Percentiles rank a stretch among this genome's conserved stretches.
Conservation (phyloP, 768 basidiomycete genomes). For the Macrocybe gigantea region DNA sequence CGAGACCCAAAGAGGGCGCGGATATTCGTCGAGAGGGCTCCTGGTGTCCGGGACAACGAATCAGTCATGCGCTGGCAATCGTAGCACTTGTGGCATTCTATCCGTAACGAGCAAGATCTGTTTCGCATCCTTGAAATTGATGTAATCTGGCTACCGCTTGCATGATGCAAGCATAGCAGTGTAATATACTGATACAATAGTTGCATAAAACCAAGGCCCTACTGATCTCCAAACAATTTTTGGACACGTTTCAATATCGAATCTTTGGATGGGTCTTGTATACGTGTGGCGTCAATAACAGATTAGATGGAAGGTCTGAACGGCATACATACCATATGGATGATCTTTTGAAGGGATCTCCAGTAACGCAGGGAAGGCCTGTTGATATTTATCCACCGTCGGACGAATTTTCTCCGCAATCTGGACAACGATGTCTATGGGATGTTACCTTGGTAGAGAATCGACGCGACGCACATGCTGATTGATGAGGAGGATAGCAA, state of each 20-base stretch:
- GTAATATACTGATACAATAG: background rate
- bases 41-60: constrained; percentile 66
- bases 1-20: constrained; percentile 55
- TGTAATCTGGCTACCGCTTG: no score
- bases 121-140: no score
- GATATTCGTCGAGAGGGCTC: constrained; percentile 62
- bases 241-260: constrained; percentile 94
- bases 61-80: constrained; percentile 64
- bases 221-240: constrained; percentile 90
- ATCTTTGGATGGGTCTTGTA: constrained; percentile 88
- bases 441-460: background rate
- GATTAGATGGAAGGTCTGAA: background rate
- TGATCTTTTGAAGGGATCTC: constrained; percentile 99
- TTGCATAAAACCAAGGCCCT: constrained; percentile 3
- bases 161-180: constrained; percentile 2
- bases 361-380: constrained; percentile 92
- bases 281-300: background rate
- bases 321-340: constrained; percentile 73
- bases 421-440: constrained; percentile 33
- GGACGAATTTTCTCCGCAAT: constrained; percentile 96
- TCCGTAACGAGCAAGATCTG: no score
- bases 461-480: constrained; percentile 70
- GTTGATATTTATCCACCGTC: constrained; percentile 90
- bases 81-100: constrained; percentile 7
- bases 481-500: constrained; percentile 96